A percentile compares a stretch with the other conserved stretches of the same genome.
Evolutionary conservation across 2,329 filamentous ascomycete species (phyloP).

Genomic region (Uncinocarpus reesii): DNA sequence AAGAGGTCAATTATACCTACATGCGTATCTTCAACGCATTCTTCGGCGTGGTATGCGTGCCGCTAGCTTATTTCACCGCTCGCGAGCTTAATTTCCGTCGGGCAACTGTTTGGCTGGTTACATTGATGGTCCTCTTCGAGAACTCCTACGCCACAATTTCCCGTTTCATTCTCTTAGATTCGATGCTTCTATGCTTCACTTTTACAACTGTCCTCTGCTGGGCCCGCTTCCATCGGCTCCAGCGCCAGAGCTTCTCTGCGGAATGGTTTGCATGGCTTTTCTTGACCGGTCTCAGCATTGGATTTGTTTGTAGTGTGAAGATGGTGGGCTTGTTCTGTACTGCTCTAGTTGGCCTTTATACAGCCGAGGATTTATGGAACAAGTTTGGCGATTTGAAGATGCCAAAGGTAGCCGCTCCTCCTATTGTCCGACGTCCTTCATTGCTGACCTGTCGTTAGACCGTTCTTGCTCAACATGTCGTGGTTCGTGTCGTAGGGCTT

Average conservation of each 20-base stretch:
- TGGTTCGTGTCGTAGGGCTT: constrained; percentile 69
- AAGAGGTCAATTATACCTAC: constrained; percentile 90
- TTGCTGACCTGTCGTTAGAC: constrained; percentile 7
- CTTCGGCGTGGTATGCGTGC: constrained; percentile 86
- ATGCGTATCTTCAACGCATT: constrained; percentile 97
- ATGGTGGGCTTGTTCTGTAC: constrained; percentile 96
- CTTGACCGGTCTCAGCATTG: constrained; percentile 88
- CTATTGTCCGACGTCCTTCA: neutral
- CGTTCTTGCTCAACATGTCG: constrained; percentile 63
- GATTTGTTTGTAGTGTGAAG: constrained; percentile 97
- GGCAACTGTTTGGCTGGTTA: constrained; percentile 86
- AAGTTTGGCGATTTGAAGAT: constrained; percentile 94
- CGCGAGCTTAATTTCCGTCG: constrained; percentile 78
- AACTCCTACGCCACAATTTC: constrained; percentile 99
- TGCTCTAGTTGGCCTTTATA: constrained; percentile 89
- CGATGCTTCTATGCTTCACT: constrained; percentile 98
- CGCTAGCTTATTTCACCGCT: constrained; percentile 89
- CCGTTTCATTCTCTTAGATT: constrained; percentile 94
- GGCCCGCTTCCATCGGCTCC: constrained; percentile 88
- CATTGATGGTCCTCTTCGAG: constrained; percentile 94
- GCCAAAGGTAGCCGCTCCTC: constrained; percentile 52
- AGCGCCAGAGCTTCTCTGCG: constrained; percentile 70
- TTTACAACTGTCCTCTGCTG: constrained; percentile 95
- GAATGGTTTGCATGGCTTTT: constrained; percentile 95
- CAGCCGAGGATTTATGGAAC: constrained; percentile 90